A percentile compares a stretch with the other conserved stretches of the same genome.
Evolutionary conservation across 2,329 filamentous ascomycete genomes (phyloP).

Genomic region (Trichoderma semiorbis): DNA sequence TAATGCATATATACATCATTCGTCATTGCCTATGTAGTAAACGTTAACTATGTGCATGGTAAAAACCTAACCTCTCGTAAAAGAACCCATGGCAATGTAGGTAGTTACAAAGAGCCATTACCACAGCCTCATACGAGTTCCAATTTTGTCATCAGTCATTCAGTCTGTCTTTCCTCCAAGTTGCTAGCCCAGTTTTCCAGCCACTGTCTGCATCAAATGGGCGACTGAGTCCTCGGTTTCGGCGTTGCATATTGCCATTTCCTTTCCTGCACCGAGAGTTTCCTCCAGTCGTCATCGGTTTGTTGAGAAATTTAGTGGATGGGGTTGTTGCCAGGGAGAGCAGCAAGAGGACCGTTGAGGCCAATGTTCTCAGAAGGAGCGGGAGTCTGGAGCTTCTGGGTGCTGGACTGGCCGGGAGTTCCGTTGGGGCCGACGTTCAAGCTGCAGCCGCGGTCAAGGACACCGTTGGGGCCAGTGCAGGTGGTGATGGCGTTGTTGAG

Average conservation of each 20-base stretch:
- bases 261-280: neutral
- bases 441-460: conserved; percentile 25
- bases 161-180: neutral
- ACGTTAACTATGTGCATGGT: conserved; percentile 1
- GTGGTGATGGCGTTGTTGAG: conserved; percentile 27
- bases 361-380: conserved; percentile 28
- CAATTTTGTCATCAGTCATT: neutral
- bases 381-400: conserved; percentile 21
- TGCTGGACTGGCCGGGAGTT: conserved; percentile 21
- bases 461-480: conserved; percentile 27
- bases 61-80: neutral
- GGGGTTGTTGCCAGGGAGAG: conserved; percentile 29
- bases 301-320: conserved; percentile 17
- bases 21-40: conserved; percentile 5
- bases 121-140: neutral
- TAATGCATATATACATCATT: conserved; percentile 7
- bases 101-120: neutral
- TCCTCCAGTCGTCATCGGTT: neutral
- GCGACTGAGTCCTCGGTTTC: neutral
- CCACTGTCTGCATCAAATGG: neutral
- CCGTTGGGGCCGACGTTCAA: conserved; percentile 27
- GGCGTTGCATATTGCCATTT: neutral
- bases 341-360: conserved; percentile 23
- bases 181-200: neutral
- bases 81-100: neutral